Percentiles rank a stretch among this genome's conserved stretches.
Evolutionary conservation across 202 grass and related monocot genomes (phyloP).

Genomic region (Digitaria exilis): DNA sequence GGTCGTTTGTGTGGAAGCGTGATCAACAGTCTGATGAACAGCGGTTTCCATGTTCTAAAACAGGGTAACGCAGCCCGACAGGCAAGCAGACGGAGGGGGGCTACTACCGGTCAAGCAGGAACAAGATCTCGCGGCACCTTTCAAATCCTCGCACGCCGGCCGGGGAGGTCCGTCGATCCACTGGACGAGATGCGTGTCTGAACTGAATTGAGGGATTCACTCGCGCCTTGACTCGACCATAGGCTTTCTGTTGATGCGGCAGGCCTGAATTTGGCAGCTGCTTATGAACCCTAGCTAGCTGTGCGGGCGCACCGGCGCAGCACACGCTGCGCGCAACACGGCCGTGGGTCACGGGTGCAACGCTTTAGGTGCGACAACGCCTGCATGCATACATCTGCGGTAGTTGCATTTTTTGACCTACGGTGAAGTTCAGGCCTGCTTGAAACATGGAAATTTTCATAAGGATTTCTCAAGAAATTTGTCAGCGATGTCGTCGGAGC

Average conservation of each 20-base stretch:
- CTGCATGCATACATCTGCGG: background rate
- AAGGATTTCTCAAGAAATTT: background rate
- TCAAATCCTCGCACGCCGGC: conserved; percentile 19
- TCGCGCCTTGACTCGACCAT: background rate
- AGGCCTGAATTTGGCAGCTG: background rate
- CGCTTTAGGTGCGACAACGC: background rate
- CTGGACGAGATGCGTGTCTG: background rate
- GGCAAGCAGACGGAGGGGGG: background rate
- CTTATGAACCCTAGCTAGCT: conserved; percentile 5
- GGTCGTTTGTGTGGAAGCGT: background rate
- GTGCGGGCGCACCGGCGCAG: no score
- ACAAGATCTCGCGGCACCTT: background rate
- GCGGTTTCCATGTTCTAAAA: conserved; percentile 35
- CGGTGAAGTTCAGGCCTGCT: background rate
- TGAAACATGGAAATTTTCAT: background rate
- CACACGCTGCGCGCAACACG: background rate
- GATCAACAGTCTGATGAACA: conserved; percentile 35
- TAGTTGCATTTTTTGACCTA: background rate
- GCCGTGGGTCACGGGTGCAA: background rate
- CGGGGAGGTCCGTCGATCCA: background rate
- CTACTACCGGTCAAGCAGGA: background rate
- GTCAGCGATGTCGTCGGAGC: no score
- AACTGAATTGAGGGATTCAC: background rate
- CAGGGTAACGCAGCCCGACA: conserved; percentile 41
- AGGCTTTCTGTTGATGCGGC: background rate